Base-by-base conservation (phyloP, 495 filamentous ascomycete species). In the Peziza echinospora region DNA sequence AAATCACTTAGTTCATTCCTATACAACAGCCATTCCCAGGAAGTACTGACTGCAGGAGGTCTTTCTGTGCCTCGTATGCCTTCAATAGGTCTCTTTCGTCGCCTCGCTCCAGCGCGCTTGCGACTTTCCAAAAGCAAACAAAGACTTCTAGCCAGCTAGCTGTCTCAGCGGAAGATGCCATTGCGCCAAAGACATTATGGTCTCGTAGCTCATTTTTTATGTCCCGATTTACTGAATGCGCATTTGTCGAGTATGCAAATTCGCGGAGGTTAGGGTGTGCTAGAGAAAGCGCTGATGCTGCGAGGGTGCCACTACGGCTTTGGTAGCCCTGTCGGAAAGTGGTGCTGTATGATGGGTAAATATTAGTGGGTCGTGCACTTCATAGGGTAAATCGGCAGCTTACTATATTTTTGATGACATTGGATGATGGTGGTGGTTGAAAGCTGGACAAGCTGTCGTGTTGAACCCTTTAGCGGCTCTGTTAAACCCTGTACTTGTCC, bases 41-140 rank as follows among this genome's bases (percentile, higher is more conserved):
- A 69, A 66, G 45, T 65, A 63, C 48, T 63, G 71, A 23, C 70
- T 72, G 61, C 87, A 92, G 19, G 44, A 92, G 50, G 6, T 84
- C 80, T 54, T 80, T 87, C 86, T 87, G 94, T 6, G 73, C 65
- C 39, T 82, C 77, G 59, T 91, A 96, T 0, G 84, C 80, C 26
- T 69, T 73, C 8, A 67, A 65, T 76, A 81, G 85, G 47, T 77
- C 41, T 22, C n/a, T n/a, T 22, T 21, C 21, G 22, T 43, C 21
- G 10, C 41, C 41, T 22, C 41, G n/a, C 21, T 43, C 41, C 16
- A 43, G 11, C 41, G 41, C 41, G 22, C 21, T 17, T 11, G 41
- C 11, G n/a, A 43, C 41, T 21, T 43, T 23, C n/a, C n/a, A 43
- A 11, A 19, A 43, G 8, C 16, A 19, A 13, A 23, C 41, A 43